Evolutionary conservation across 345 rosid species (phyloP).

Genomic region (Bruguiera parviflora): DNA sequence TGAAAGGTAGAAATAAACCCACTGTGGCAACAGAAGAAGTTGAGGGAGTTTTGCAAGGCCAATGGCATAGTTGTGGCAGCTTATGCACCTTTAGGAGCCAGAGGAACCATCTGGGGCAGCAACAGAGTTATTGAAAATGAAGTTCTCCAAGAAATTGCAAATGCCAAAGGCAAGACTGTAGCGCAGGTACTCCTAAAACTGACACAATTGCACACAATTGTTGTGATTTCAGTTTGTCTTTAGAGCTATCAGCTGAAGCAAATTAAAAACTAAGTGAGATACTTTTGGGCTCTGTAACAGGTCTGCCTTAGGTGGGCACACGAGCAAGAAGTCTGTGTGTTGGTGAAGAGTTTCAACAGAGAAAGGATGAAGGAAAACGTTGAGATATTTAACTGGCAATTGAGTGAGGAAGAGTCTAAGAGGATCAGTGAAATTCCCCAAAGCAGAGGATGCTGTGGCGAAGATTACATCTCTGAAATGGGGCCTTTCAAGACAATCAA

Average conservation of each 20-base stretch:
- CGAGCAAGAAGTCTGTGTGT: slow-evolving; percentile 45
- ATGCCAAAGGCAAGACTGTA: slow-evolving; percentile 56
- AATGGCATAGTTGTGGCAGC: slow-evolving; percentile 53
- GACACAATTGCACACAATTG: background rate
- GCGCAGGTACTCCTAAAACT: slow-evolving; percentile 51
- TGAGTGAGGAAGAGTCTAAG: slow-evolving; percentile 41
- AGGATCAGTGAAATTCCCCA: slow-evolving; percentile 48
- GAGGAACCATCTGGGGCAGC: slow-evolving; percentile 65
- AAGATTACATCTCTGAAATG: slow-evolving; percentile 26
- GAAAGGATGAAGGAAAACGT: slow-evolving; percentile 58
- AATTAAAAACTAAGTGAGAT: background rate
- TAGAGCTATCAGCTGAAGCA: background rate
- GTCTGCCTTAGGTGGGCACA: slow-evolving; percentile 62
- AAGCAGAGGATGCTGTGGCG: slow-evolving; percentile 33
- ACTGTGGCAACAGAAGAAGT: slow-evolving; percentile 69
- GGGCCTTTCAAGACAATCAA: slow-evolving; percentile 39
- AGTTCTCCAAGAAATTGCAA: slow-evolving; percentile 62
- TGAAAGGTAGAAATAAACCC: slow-evolving; percentile 85
- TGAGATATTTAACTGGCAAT: slow-evolving; percentile 53
- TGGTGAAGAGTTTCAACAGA: slow-evolving; percentile 55
- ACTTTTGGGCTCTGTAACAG: slow-evolving; percentile 21
- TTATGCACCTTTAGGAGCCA: slow-evolving; percentile 61
- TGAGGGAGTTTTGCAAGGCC: slow-evolving; percentile 53
- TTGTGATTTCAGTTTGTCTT: background rate
- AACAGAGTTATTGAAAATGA: slow-evolving; percentile 57